phyloP scores from a whole-genome alignment of 2,329 filamentous ascomycete species.

The Fonsecaea monophora region DNA sequence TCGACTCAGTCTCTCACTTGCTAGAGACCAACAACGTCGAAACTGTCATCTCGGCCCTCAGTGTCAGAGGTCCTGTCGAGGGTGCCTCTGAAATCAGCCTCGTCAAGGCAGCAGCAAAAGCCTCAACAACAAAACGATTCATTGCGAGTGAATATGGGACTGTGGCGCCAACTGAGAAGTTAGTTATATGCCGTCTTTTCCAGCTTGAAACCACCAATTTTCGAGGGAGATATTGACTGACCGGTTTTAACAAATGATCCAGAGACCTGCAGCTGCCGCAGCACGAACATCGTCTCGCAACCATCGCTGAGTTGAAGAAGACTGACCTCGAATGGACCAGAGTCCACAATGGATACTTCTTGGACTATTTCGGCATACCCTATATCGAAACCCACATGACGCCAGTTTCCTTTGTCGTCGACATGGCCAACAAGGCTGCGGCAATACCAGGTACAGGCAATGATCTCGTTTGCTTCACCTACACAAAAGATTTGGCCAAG shows the following conservation, averaged over 20 bases:
- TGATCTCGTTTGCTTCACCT: constrained; percentile 55
- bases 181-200: constrained; percentile 18
- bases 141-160: constrained; percentile 51
- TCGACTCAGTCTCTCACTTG: constrained; percentile 40
- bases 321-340: constrained; percentile 50
- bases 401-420: constrained; percentile 52
- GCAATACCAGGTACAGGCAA: constrained; percentile 59
- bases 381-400: constrained; percentile 49
- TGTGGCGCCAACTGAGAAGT: constrained; percentile 6
- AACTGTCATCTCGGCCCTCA: constrained; percentile 55
- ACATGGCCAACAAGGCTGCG: constrained; percentile 54
- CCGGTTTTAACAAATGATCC: neutral
- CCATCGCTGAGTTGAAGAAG: constrained; percentile 42
- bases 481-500: constrained; percentile 57
- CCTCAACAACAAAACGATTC: constrained; percentile 49
- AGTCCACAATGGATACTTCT: constrained; percentile 53
- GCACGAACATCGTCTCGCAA: constrained; percentile 44
- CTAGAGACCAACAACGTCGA: constrained; percentile 52
- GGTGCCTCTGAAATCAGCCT: constrained; percentile 51
- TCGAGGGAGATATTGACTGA: neutral
- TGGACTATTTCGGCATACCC: constrained; percentile 56
- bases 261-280: constrained; percentile 42
- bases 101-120: constrained; percentile 53
- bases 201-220: neutral
- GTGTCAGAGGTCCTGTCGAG: constrained; percentile 42